Evolutionary conservation across 108 stramenopile genomes (phyloP), one percentile per base, ranked within the genome.

Genomic region (Chaetoceros tenuissimus): DNA sequence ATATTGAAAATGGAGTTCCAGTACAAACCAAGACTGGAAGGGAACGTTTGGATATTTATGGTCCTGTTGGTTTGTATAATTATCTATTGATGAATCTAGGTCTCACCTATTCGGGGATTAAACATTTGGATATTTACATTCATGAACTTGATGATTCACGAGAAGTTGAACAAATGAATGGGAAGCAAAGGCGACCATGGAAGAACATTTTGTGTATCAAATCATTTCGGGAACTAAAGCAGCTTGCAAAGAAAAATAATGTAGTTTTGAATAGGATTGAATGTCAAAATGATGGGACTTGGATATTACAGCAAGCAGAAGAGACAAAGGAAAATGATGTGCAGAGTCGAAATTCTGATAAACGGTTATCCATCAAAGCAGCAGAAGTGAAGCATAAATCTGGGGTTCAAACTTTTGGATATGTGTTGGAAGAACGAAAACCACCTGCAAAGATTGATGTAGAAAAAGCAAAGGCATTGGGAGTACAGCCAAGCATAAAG

Each of bases 371-470:
- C n/a, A 84, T 92, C 24, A 57, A 58, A 30, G 90, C 90, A 5
- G 90, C 83, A 8, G 84, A 87, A 66, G 67, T 92, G 16, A 65
- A 84, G 53, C 90, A 92, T 67, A 24, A 82, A 18, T 62, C 64
- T 52, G 81, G 84, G 24, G 82, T 92, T 7, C 84, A 72, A 44
- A 85, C 84, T 16, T 87, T 92, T 75, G 90, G 90, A 19, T 92
- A 78, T 63, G 70, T 74, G 0, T 64, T 92, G 10, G 60, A 82
- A 65, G 90, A 92, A 64, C 54, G 62, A 24, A 69, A 79, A 51
- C 84, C 84, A 10, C 73, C 68, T 3, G 60, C 67, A 22, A 83
- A 64, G 21, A 77, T 92, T 49, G 86, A 87, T 50, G 55, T 64
- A 8, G 71, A 71, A 2, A 84, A 84, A 45, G 86, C 90, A 23